These are phyloP conservation scores for Aegilops speltoides DNA, from an alignment of 176 grass and related monocot genomes.

Conservation along the genomic window DNA sequence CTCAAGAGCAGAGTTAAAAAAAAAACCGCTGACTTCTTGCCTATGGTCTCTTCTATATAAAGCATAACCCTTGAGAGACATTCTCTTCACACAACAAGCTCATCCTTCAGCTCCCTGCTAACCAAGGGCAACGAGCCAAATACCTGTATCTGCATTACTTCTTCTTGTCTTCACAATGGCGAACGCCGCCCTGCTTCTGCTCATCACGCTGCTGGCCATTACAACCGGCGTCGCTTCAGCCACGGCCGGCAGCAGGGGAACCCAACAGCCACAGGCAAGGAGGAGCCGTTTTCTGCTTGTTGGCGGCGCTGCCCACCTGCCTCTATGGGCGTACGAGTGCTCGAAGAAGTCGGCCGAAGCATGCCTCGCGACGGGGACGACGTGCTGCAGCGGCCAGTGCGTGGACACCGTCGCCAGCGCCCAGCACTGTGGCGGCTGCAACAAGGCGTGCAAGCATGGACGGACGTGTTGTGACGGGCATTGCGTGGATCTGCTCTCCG, in stretches of 20 bases:
- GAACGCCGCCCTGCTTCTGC: not conserved
- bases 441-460: not conserved
- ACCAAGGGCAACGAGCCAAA: not conserved
- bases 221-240: not conserved
- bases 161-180: not conserved
- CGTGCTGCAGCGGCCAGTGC: not conserved
- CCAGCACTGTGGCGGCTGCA: not conserved
- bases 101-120: too few relatives aligned
- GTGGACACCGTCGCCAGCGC: not conserved
- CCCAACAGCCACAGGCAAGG: not conserved
- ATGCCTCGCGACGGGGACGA: slow-evolving; percentile 30
- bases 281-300: slow-evolving; percentile 15
- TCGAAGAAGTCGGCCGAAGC: slow-evolving; percentile 9
- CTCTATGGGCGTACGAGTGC: not conserved
- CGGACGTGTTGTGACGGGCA: not conserved
- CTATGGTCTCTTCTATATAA: not conserved
- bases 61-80: not conserved
- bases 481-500: not conserved
- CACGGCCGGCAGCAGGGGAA: not conserved
- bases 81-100: too few relatives aligned
- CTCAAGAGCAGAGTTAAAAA: not conserved
- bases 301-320: not conserved
- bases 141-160: not conserved
- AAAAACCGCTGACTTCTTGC: not conserved
- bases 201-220: not conserved